These are phyloP conservation scores for Thalassiosira hispida DNA, from an alignment of 352 stramenopile genomes.

Conservation along the genomic window DNA sequence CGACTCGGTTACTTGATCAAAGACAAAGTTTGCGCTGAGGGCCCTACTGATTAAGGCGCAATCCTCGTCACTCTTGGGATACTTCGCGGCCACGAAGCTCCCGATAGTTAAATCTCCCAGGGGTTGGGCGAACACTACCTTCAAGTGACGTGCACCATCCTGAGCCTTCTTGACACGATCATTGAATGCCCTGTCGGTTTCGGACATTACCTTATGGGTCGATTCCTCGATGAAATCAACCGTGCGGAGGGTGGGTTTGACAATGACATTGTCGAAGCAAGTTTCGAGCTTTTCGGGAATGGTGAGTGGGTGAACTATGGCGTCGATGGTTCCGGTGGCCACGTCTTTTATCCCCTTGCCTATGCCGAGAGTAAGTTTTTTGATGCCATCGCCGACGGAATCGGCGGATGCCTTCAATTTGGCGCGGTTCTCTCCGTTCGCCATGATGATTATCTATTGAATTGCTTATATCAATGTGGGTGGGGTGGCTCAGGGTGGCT, in stretches of 20 bases:
- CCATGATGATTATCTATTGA: conserved; percentile 19
- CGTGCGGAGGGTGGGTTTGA: conserved; percentile 35
- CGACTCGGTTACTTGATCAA: conserved; percentile 86
- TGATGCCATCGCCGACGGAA: conserved; percentile 14
- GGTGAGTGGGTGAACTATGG: conserved; percentile 35
- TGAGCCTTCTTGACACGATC: conserved; percentile 27
- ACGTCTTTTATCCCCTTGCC: conserved; percentile 25
- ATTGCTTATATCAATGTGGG: neutral
- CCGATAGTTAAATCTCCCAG: conserved; percentile 12
- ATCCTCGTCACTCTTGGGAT: conserved; percentile 55
- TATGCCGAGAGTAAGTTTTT: conserved; percentile 9
- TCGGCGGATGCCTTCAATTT: conserved; percentile 2
- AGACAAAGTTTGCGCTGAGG: conserved; percentile 69
- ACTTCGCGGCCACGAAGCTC: conserved; percentile 11
- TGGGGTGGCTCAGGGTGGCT: neutral
- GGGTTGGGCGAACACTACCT: conserved; percentile 45
- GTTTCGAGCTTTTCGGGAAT: conserved; percentile 45
- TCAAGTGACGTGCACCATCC: conserved; percentile 30
- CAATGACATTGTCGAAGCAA: conserved; percentile 27
- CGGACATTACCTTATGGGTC: neutral
- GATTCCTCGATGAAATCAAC: conserved; percentile 42
- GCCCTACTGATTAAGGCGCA: conserved; percentile 49
- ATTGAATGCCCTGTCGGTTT: conserved; percentile 17
- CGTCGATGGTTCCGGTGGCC: conserved; percentile 31
- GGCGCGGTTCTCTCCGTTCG: conserved; percentile 31